phyloP scores from a whole-genome alignment of 352 stramenopile genomes.

The Phytopythium montanum region DNA sequence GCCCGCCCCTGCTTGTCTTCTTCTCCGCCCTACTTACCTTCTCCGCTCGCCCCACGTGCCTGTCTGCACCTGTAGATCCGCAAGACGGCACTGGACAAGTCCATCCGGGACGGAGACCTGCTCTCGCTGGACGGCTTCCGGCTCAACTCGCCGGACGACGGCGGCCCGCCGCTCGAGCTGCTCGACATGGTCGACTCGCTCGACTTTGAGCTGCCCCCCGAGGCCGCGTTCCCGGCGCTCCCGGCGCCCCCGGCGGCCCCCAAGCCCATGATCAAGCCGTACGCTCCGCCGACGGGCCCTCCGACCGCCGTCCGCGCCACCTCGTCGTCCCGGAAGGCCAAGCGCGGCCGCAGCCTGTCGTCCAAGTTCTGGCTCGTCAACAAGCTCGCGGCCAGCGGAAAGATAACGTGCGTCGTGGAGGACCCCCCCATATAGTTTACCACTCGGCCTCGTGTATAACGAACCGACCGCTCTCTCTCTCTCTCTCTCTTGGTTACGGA shows the following conservation, averaged over 20 bases:
- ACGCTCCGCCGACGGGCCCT: slow-evolving; percentile 8
- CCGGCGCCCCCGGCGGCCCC: slow-evolving; percentile 10
- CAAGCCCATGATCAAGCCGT: slow-evolving; percentile 27
- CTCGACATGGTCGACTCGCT: slow-evolving; percentile 69
- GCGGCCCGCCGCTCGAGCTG: slow-evolving; percentile 52
- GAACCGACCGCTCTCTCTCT: not conserved
- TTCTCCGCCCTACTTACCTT: not conserved
- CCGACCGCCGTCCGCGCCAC: slow-evolving; percentile 2
- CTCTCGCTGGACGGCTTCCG: slow-evolving; percentile 67
- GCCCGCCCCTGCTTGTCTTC: not conserved
- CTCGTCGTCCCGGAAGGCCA: slow-evolving; percentile 46
- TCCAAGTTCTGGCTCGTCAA: slow-evolving; percentile 87
- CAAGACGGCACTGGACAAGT: slow-evolving; percentile 65
- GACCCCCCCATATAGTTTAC: too few relatives aligned
- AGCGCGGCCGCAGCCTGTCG: slow-evolving; percentile 67
- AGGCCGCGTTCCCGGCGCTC: slow-evolving; percentile 24
- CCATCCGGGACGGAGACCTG: slow-evolving; percentile 79
- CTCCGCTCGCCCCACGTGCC: not conserved
- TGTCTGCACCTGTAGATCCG: slow-evolving; percentile 35
- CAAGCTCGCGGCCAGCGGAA: slow-evolving; percentile 72
- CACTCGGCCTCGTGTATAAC: too few relatives aligned
- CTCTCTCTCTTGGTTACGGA: not conserved
- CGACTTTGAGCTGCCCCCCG: slow-evolving; percentile 49
- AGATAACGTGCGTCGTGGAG: slow-evolving; percentile 53
- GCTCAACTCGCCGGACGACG: slow-evolving; percentile 24